Conservation (phyloP, 2,329 filamentous ascomycete species). For the Colletotrichum viniferum region DNA sequence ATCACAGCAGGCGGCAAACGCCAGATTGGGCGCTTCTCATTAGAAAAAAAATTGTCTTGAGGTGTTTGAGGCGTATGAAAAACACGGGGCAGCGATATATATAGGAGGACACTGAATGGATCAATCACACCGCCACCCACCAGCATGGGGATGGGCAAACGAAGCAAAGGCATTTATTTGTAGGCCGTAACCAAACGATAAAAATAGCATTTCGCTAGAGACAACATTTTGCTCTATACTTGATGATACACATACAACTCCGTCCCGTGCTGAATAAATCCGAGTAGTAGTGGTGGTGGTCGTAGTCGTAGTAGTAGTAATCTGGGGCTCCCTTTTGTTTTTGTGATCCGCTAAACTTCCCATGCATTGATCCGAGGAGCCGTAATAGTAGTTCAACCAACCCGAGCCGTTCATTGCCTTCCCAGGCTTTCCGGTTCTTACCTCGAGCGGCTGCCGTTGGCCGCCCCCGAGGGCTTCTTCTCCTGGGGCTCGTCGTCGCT, state of each 20-base stretch:
- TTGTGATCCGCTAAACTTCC: background rate
- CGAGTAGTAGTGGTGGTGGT: background rate
- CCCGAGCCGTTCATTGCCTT: background rate
- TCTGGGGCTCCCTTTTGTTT: background rate
- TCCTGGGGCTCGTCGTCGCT: constrained; percentile 56
- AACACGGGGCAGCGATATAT: background rate
- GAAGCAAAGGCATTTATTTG: background rate
- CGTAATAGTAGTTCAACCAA: background rate
- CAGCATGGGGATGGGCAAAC: background rate
- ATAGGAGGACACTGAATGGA: background rate
- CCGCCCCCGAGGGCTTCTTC: constrained; percentile 10
- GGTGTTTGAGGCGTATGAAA: constrained; percentile 7
- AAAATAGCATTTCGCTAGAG: background rate
- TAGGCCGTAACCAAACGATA: background rate
- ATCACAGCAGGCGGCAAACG: background rate
- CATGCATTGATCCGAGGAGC: constrained; percentile 8
- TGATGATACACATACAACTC: constrained; percentile 4
- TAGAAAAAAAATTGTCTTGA: background rate
- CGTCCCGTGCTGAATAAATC: background rate
- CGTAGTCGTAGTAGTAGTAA: background rate
- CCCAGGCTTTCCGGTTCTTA: background rate
- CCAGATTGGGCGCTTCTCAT: background rate
- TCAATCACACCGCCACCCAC: background rate
- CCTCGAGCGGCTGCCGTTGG: constrained; percentile 20
- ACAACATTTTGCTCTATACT: background rate